These are phyloP conservation scores for Argentina anserina DNA, from an alignment of 306 rosid species.

Conservation along the genomic window DNA sequence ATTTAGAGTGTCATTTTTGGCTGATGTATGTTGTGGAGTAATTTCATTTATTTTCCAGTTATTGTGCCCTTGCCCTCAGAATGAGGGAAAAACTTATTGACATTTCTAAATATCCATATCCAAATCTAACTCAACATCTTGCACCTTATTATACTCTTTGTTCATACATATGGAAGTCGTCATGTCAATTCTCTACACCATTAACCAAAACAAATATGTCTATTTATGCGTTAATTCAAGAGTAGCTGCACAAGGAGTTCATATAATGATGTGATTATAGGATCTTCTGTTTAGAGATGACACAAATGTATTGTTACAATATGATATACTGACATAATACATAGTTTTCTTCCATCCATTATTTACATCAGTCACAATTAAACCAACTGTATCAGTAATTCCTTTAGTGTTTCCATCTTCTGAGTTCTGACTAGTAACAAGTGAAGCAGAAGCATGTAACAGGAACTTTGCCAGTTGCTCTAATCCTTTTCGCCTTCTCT, in stretches of 20 bases:
- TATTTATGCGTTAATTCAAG: neutral
- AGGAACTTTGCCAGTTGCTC: constrained; percentile 40
- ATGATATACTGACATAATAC: neutral
- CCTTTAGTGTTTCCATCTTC: neutral
- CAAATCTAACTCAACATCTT: constrained; percentile 11
- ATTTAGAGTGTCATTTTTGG: neutral
- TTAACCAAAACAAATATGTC: too few species aligned
- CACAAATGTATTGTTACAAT: neutral
- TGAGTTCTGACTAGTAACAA: constrained; percentile 28
- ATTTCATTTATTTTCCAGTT: neutral
- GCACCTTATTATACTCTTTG: neutral
- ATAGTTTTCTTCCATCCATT: neutral
- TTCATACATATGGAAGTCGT: neutral
- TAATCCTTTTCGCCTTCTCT: constrained; percentile 39
- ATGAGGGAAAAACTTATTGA: neutral
- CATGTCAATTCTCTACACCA: constrained; percentile 2
- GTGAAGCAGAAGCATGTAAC: constrained; percentile 57
- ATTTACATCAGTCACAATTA: constrained; percentile 3
- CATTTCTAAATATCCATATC: neutral
- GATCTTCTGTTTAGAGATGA: neutral
- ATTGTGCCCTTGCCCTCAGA: constrained; percentile 10
- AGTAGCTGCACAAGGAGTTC: neutral
- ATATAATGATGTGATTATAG: neutral
- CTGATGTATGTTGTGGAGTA: neutral
- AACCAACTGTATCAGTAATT: neutral